Conservation (phyloP, 225 moss, liverwort and hornwort genomes). For the Bryum argenteum region DNA sequence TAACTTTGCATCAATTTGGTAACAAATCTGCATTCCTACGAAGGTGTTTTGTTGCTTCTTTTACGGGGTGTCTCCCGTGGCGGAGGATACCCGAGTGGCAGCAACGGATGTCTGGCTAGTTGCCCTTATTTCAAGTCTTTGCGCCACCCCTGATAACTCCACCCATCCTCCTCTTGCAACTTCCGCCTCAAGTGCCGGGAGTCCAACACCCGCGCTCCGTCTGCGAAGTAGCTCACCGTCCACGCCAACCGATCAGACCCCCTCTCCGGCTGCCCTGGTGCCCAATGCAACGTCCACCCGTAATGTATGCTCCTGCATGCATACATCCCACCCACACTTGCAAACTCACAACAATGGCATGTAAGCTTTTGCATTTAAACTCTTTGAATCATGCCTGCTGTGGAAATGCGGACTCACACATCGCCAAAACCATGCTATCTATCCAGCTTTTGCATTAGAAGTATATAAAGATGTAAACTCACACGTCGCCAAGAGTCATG, state of each 20-base stretch:
- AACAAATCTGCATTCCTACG: not conserved
- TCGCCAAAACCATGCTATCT: not conserved
- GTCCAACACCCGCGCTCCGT: slow-evolving; percentile 52
- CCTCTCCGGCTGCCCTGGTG: slow-evolving; percentile 46
- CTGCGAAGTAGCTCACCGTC: slow-evolving; percentile 67
- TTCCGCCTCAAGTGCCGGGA: slow-evolving; percentile 56
- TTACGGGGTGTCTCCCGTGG: slow-evolving; percentile 5
- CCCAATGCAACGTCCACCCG: slow-evolving; percentile 74
- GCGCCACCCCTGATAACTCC: slow-evolving; percentile 55
- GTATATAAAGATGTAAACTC: slow-evolving; percentile 24
- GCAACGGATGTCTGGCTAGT: slow-evolving; percentile 44
- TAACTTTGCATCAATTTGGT: not conserved
- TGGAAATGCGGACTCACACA: too few relatives aligned
- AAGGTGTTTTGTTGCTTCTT: not conserved
- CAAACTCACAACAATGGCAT: not conserved
- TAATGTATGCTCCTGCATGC: slow-evolving; percentile 56
- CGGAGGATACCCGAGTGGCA: slow-evolving; percentile 50
- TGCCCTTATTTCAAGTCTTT: slow-evolving; percentile 64
- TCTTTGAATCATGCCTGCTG: too few relatives aligned
- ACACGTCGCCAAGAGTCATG: slow-evolving; percentile 57
- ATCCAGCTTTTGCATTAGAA: not conserved
- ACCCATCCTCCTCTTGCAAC: slow-evolving; percentile 63
- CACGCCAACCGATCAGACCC: slow-evolving; percentile 48
- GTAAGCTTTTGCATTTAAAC: too few relatives aligned
- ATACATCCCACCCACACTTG: not conserved